These are phyloP conservation scores for Populus tomentosa DNA, from an alignment of 441 rosid species.

Conservation along the genomic window DNA sequence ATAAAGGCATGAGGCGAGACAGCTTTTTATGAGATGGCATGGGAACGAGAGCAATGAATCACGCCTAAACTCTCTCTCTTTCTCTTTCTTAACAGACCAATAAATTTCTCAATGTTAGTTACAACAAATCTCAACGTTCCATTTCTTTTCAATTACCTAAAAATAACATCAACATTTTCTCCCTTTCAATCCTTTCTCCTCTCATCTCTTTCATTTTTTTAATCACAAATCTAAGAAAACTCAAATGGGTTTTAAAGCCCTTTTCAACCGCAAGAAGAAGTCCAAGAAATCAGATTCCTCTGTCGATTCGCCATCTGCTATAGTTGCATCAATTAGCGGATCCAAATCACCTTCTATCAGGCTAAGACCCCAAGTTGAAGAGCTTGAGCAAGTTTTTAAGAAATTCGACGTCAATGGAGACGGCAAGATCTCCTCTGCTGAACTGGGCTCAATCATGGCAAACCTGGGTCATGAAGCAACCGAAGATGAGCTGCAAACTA, in stretches of 20 bases:
- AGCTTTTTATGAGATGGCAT: neutral
- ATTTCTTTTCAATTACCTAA: neutral
- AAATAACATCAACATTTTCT: neutral
- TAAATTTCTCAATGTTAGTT: neutral
- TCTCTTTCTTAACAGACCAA: neutral
- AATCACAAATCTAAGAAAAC: neutral
- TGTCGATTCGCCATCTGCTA: conserved; percentile 5
- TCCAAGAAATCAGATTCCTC: conserved; percentile 22
- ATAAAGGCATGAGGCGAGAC: too few relatives aligned
- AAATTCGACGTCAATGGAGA: conserved; percentile 85
- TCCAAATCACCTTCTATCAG: conserved; percentile 9
- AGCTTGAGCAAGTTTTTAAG: conserved; percentile 67
- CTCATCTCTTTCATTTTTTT: neutral
- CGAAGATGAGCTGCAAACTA: conserved; percentile 58
- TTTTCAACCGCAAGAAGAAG: conserved; percentile 44
- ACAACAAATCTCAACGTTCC: neutral
- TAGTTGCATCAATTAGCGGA: neutral
- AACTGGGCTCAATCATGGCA: conserved; percentile 68
- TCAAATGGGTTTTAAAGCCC: conserved; percentile 23
- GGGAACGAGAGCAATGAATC: neutral
- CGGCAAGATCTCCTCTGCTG: conserved; percentile 87
- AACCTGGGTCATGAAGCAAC: conserved; percentile 59
- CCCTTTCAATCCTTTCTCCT: neutral
- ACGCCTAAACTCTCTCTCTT: neutral
- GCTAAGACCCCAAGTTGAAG: conserved; percentile 32